Base-by-base conservation (phyloP, 352 stramenopile species). In the Phytophthora multivora region DNA sequence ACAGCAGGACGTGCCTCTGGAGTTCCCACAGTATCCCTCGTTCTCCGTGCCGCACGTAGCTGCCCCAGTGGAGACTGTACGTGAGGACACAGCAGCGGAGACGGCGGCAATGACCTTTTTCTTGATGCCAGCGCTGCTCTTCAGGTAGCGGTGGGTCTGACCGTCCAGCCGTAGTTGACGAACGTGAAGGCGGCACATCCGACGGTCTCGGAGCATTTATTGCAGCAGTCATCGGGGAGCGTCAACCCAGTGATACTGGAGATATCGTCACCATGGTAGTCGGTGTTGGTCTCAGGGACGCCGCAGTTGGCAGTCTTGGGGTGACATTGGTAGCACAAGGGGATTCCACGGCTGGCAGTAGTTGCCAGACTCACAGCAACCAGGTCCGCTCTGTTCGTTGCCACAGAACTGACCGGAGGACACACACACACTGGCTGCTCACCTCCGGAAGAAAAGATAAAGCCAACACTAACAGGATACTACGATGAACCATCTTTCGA, bases 301-400 rank as follows among this genome's bases (percentile, higher is more conserved):
- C 39, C 51, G 57, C 74, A 83, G 43, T 66, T 41, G 19, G 56
- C 13, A 15, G 69, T 60, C 19, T 53, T 54, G n/a, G 62, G 39
- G 35, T 69, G 30, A 30, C 76, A 86, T 56, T 86, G 73, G 67
- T 73, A 83, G 65, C 74, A 76, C 19, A 10, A 38, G 4, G n/a
- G 62, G 38, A 60, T 78, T 66, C 73, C 73, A 83, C 0, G 71
- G 71, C 46, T 73, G 73, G 56, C 76, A 86, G 70, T 83, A 31
- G 26, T 31, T 31, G 9, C 26, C 26, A 31, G 26, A 85, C 30
- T 73, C 53, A 40, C 65, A 66, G 35, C 12, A 40, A n/a, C 35
- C 35, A 40, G 12, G 35, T 10, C 26, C 26, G 26, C 26, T 10
- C 26, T 31, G 26, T 31, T 40, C 35, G 35, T 40, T 40, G 35